Evolutionary conservation across 192 early-diverging fungal species (phyloP).

Genomic region (Gigaspora rosea): DNA sequence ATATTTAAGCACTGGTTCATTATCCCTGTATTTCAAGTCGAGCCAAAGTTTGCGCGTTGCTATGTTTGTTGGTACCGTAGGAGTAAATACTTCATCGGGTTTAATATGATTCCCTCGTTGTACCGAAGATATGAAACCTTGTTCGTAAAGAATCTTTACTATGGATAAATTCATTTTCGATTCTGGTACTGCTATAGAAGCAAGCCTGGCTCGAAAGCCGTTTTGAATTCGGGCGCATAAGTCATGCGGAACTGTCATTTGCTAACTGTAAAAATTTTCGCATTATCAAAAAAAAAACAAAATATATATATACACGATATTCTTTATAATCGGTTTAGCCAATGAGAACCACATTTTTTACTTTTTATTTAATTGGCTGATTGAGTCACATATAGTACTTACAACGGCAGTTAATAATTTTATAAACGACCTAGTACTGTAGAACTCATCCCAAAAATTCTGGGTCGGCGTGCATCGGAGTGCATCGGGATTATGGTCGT

Average conservation of each 20-base stretch:
- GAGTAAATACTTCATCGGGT: constrained; percentile 70
- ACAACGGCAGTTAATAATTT: no score
- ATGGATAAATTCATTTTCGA: constrained; percentile 87
- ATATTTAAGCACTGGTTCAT: constrained; percentile 73
- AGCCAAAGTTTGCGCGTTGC: constrained; percentile 90
- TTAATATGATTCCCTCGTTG: constrained; percentile 75
- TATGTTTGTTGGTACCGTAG: constrained; percentile 80
- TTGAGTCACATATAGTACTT: no score
- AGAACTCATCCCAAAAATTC: no score
- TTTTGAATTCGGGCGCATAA: constrained; percentile 90
- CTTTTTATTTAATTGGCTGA: no score
- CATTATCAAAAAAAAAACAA: no score
- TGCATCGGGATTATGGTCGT: no score
- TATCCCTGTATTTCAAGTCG: constrained; percentile 89
- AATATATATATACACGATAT: no score
- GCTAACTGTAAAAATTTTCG: no score
- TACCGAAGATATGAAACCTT: constrained; percentile 87
- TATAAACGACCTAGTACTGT: no score
- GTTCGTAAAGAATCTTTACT: constrained; percentile 82
- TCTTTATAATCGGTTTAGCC: no score
- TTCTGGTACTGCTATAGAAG: constrained; percentile 84
- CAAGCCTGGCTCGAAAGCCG: constrained; percentile 79
- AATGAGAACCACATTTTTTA: no score
- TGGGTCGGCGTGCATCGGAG: no score
- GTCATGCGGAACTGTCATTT: constrained; percentile 80